Conservation (phyloP, 306 rosid genomes). For the Cucurbita ficifolia region DNA sequence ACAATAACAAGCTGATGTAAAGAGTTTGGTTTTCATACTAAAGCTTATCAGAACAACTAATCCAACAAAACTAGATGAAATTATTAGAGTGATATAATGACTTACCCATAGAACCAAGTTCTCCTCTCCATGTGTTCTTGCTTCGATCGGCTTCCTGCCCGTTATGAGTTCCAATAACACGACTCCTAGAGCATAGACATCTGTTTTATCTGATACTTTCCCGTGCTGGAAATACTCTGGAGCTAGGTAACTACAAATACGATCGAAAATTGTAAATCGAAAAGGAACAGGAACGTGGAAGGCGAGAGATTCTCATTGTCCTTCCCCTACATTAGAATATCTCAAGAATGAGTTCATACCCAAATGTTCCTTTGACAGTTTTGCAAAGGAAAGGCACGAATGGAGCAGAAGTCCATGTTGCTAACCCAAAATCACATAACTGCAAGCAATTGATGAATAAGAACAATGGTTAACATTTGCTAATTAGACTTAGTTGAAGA, state of each 20-base stretch:
- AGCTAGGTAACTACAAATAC: conserved; percentile 59
- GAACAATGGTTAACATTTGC: neutral
- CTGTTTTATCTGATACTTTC: conserved; percentile 86
- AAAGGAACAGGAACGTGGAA: neutral
- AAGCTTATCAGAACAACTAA: neutral
- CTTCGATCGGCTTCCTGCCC: conserved; percentile 86
- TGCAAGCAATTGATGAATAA: conserved; percentile 19
- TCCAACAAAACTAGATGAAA: neutral
- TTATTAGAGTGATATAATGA: neutral
- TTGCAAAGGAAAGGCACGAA: conserved; percentile 92
- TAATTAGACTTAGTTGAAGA: neutral
- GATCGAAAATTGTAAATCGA: neutral
- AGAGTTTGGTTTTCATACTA: neutral
- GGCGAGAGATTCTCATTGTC: neutral
- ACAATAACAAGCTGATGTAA: neutral
- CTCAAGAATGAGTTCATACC: conserved; percentile 28
- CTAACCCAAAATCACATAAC: conserved; percentile 94
- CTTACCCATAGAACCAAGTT: conserved; percentile 90
- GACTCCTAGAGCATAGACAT: conserved; percentile 88
- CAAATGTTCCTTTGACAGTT: conserved; percentile 97
- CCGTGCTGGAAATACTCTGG: conserved; percentile 99
- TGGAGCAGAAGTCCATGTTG: conserved; percentile 97
- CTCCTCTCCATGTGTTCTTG: conserved; percentile 70
- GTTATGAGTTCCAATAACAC: conserved; percentile 86
- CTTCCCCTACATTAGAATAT: neutral